Percentiles rank a stretch among this genome's conserved stretches.
Conservation (phyloP, 2,329 filamentous ascomycete genomes). For the Pseudogymnoascus sp. region DNA sequence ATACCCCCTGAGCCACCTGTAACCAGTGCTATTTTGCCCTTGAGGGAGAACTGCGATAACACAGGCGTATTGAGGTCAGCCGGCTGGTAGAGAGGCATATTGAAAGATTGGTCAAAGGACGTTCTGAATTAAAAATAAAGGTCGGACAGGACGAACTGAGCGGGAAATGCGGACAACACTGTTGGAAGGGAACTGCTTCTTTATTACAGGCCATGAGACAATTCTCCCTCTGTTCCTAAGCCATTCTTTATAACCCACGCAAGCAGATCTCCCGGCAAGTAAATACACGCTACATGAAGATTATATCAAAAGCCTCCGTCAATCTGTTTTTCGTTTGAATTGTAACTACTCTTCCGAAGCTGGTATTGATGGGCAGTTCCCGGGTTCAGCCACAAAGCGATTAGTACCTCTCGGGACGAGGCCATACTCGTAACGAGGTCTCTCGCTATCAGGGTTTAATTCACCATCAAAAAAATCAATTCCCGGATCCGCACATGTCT, state of each 20-base stretch:
- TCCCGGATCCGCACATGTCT: neutral
- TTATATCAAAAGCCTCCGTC: neutral
- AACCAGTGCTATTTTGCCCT: slow-evolving; percentile 38
- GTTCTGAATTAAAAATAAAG: slow-evolving; percentile 11
- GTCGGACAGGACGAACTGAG: neutral
- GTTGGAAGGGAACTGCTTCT: neutral
- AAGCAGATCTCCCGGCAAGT: slow-evolving; percentile 26
- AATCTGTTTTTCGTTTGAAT: neutral
- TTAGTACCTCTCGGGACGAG: neutral
- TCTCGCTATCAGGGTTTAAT: neutral
- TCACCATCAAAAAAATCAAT: neutral
- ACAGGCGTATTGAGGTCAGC: neutral
- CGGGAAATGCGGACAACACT: neutral
- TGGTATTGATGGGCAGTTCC: neutral
- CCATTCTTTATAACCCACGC: slow-evolving; percentile 29
- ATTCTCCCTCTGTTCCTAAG: slow-evolving; percentile 15
- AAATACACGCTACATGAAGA: slow-evolving; percentile 14
- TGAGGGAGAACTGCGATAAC: slow-evolving; percentile 34
- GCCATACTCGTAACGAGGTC: neutral
- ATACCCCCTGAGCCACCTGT: slow-evolving; percentile 41
- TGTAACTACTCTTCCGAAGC: neutral
- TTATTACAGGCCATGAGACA: neutral
- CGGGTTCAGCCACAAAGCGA: neutral
- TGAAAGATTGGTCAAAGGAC: slow-evolving; percentile 26
- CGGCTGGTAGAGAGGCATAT: slow-evolving; percentile 16